A percentile compares a stretch with the other conserved stretches of the same genome.
Evolutionary conservation across 1,139 yeast species (phyloP).

Genomic region (Protomyces gravidus): DNA sequence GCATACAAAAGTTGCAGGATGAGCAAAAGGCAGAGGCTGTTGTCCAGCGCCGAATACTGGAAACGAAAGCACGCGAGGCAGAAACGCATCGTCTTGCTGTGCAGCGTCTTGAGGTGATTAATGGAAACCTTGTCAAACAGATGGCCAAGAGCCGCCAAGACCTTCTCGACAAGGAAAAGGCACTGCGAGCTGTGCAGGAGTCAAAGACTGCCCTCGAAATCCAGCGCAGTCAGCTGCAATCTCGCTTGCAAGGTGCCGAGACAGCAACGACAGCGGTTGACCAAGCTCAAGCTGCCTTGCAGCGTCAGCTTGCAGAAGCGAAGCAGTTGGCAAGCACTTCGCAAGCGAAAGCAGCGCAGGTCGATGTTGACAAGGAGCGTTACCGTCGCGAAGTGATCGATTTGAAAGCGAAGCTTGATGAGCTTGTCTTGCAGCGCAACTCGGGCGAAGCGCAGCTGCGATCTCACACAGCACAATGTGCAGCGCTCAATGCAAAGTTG

Average conservation of each 20-base stretch:
- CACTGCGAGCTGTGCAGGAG: conserved; percentile 11
- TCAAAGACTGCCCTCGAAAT: conserved; percentile 9
- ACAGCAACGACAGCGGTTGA: conserved; percentile 16
- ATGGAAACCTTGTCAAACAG: conserved; percentile 24
- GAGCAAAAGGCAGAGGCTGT: neutral
- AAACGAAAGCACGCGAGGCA: conserved; percentile 7
- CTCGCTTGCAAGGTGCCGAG: conserved; percentile 13
- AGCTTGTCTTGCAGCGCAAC: conserved; percentile 5
- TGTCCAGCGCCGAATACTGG: neutral
- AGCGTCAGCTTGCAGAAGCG: conserved; percentile 24
- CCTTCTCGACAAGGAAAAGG: conserved; percentile 17
- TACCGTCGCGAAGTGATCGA: conserved; percentile 23
- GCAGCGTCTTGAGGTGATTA: conserved; percentile 21
- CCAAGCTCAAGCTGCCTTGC: conserved; percentile 7
- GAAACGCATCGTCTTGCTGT: conserved; percentile 19
- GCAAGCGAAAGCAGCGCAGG: conserved; percentile 13
- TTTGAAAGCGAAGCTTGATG: conserved; percentile 16
- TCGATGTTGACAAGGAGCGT: conserved; percentile 25
- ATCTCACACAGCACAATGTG: neutral
- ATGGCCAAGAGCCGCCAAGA: conserved; percentile 25
- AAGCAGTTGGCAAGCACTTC: conserved; percentile 14
- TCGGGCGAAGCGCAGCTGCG: conserved; percentile 15
- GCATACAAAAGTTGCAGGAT: conserved; percentile 9
- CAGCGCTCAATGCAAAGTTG: neutral
- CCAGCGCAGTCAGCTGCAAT: conserved; percentile 11